Evolutionary conservation across 2,329 filamentous ascomycete species (phyloP), one percentile per base, ranked within the genome.

Genomic region (Sclerotinia sclerotiorum): DNA sequence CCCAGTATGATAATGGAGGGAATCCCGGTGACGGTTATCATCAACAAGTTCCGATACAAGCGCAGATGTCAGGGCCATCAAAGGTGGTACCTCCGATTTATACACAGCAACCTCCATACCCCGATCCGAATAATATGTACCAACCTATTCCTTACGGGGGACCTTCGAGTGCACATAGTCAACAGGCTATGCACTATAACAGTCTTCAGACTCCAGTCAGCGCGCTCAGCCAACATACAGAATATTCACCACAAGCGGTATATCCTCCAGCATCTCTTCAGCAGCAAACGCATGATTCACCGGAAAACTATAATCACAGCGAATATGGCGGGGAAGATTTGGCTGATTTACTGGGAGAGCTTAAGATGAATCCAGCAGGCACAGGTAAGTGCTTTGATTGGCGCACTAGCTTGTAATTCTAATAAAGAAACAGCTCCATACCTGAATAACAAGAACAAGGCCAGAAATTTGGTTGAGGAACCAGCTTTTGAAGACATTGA

Each of bases 341-440:
- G 3, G 88, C 89, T 17, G 91, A 96, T 75, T 87, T 95, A 15
- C 83, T 98, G 51, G 94, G 94, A 10, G 90, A 92, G 54, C 83
- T 98, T 19, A 94, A 92, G 76, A 93, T 98, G 74, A 90, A 96
- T 70, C 91, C 94, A 76, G 89, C 88, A 52, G 94, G 93, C 70
- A 90, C 93, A 78, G 93, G 92, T 95, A 84, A 79, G 87, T 72
- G 35, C 21, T 65, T 44, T 39, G n/a, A 49, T 19, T 49, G 46
- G n/a, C 32, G 13, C 6, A 19, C n/a, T 21, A 42, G 27, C 46
- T 51, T 39, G 1, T 27, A 51, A 35, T 54, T 62, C 71, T 72
- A 70, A 75, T 21, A 8, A 17, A 42, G 15, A 11, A 48, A 65
- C 63, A 93, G 93, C 94, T 39, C 93, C 93, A 2, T 98, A 97